Conservation (phyloP, 2,329 filamentous ascomycete species). For the Cladobotryum mycophilum region DNA sequence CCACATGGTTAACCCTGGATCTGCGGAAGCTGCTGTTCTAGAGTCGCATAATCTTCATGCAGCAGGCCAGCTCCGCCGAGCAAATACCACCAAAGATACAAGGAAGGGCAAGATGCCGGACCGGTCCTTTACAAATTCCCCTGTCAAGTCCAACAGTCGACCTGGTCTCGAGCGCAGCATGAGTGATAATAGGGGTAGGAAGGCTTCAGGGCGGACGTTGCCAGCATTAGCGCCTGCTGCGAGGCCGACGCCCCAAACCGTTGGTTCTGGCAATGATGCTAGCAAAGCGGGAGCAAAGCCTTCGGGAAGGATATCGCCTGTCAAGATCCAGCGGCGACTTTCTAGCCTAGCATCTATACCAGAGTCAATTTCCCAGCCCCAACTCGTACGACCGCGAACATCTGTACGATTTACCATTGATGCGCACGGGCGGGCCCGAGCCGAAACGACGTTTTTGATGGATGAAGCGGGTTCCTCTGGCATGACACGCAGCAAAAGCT, state of each 20-base stretch:
- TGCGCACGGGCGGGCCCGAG: slow-evolving; percentile 51
- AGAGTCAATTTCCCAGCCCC: slow-evolving; percentile 35
- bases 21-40: slow-evolving; percentile 22
- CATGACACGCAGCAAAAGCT: slow-evolving; percentile 23
- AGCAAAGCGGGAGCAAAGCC: slow-evolving; percentile 33
- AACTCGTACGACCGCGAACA: slow-evolving; percentile 36
- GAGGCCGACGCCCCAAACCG: slow-evolving; percentile 29
- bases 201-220: slow-evolving; percentile 31
- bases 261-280: slow-evolving; percentile 15
- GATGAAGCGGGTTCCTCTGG: slow-evolving; percentile 24
- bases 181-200: slow-evolving; percentile 48
- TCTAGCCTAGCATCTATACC: slow-evolving; percentile 53
- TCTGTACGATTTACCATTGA: slow-evolving; percentile 60
- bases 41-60: slow-evolving; percentile 22
- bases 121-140: slow-evolving; percentile 40
- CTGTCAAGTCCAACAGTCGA: slow-evolving; percentile 42
- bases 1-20: slow-evolving; percentile 22
- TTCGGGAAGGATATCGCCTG: slow-evolving; percentile 45
- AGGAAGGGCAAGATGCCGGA: slow-evolving; percentile 37
- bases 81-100: slow-evolving; percentile 39
- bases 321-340: slow-evolving; percentile 46
- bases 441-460: slow-evolving; percentile 44
- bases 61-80: slow-evolving; percentile 36
- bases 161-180: slow-evolving; percentile 48
- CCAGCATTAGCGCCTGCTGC: slow-evolving; percentile 43